Conservation (phyloP, 345 rosid species). For the Hirschfeldia incana region DNA sequence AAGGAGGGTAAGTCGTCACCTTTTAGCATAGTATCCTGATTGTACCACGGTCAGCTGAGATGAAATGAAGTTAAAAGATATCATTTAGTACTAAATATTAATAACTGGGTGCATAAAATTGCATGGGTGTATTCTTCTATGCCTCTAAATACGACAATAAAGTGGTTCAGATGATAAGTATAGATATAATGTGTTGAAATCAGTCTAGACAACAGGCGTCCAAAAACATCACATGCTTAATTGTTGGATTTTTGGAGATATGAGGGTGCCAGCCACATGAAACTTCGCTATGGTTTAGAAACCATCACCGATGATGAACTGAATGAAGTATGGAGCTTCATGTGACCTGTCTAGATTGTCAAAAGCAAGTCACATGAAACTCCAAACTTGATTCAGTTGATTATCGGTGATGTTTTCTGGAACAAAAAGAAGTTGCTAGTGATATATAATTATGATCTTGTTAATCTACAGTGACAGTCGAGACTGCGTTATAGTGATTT, state of each 20-base stretch:
- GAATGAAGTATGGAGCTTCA: neutral
- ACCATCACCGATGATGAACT: neutral
- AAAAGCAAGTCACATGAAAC: neutral
- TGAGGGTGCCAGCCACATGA: conserved; percentile 13
- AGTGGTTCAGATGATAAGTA: neutral
- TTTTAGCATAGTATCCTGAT: conserved; percentile 12
- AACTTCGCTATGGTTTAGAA: neutral
- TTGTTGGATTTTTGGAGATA: neutral
- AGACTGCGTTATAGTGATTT: neutral
- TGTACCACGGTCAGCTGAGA: conserved; percentile 9
- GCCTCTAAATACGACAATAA: neutral
- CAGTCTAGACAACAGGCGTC: neutral
- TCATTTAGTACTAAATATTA: neutral
- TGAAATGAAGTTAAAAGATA: neutral
- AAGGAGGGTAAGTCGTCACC: neutral
- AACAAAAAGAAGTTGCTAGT: neutral
- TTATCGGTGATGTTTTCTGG: neutral
- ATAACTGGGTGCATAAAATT: neutral
- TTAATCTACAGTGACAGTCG: neutral
- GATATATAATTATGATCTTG: neutral
- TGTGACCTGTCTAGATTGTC: neutral
- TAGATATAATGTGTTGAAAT: neutral
- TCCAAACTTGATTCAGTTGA: neutral
- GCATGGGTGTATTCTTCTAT: neutral
- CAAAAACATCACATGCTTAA: neutral